Evolutionary conservation across 1,284 basidiomycete genomes (phyloP).

Genomic region (Leccinum subspadiceum): DNA sequence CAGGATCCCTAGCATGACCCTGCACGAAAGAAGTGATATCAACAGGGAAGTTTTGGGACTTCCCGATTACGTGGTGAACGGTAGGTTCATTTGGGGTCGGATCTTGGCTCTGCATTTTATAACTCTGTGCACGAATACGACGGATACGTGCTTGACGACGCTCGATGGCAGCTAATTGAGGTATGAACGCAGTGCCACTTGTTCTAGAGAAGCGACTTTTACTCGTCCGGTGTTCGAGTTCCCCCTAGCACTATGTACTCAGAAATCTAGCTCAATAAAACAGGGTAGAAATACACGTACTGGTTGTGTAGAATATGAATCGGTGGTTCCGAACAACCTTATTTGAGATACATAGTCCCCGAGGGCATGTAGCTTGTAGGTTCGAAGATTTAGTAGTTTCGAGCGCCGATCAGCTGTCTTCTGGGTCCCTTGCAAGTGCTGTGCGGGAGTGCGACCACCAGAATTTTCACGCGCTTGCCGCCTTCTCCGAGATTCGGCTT

Average conservation of each 20-base stretch:
- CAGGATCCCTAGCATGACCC: neutral
- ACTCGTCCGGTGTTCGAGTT: neutral
- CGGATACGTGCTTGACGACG: neutral
- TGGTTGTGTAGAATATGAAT: neutral
- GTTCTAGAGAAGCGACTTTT: neutral
- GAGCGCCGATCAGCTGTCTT: neutral
- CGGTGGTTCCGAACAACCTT: neutral
- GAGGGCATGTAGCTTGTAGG: neutral
- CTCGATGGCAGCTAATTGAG: neutral
- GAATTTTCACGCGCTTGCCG: neutral
- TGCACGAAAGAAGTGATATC: neutral
- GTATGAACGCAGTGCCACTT: neutral
- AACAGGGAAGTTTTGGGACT: neutral
- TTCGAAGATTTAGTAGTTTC: neutral
- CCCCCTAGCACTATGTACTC: neutral
- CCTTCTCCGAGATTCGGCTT: neutral
- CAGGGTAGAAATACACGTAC: neutral
- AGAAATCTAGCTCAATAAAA: neutral
- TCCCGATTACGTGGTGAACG: neutral
- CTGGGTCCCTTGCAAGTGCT: neutral
- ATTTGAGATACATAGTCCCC: neutral
- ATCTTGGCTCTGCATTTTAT: neutral
- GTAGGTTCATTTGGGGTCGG: neutral
- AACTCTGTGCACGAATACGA: neutral
- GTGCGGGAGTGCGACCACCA: neutral